Evolutionary conservation across 805 yeast genomes (phyloP).

Genomic region (Lachancea lanzarotensis): DNA sequence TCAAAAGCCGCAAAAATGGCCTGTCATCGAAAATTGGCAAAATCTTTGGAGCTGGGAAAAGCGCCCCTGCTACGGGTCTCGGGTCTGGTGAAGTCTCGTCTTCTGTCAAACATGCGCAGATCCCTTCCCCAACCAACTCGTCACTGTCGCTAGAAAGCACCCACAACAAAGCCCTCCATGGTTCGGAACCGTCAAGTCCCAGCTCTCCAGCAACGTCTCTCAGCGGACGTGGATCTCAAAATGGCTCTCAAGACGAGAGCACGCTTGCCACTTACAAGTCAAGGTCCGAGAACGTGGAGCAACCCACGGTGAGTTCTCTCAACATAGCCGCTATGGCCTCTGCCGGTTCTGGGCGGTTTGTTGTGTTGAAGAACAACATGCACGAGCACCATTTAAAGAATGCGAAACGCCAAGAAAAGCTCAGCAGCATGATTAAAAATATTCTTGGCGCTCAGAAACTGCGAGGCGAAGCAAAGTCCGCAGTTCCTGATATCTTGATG

Average conservation of each 20-base stretch:
- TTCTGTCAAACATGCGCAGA: constrained; percentile 3
- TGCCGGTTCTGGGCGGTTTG: constrained; percentile 35
- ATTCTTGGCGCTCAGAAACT: constrained; percentile 66
- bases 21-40: constrained; percentile 12
- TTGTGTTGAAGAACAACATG: constrained; percentile 55
- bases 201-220: constrained; percentile 8
- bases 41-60: constrained; percentile 8
- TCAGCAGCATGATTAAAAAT: constrained; percentile 68
- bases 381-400: constrained; percentile 78
- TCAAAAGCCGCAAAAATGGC: constrained; percentile 8
- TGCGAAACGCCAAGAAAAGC: constrained; percentile 71
- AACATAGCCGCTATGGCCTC: constrained; percentile 7
- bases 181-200: constrained; percentile 6
- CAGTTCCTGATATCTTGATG: constrained; percentile 59
- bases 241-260: constrained; percentile 2
- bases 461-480: constrained; percentile 64
- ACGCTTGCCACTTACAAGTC: constrained; percentile 1
- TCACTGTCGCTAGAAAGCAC: constrained; percentile 5
- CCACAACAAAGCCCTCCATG: background rate
- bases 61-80: background rate
- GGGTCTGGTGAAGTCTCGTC: background rate
- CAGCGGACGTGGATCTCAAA: constrained; percentile 4
- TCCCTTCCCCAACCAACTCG: constrained; percentile 9
- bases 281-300: background rate
- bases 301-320: constrained; percentile 3